Evolutionary conservation across 2,329 filamentous ascomycete genomes (phyloP).

Genomic region (Macroventuria anomochaeta): DNA sequence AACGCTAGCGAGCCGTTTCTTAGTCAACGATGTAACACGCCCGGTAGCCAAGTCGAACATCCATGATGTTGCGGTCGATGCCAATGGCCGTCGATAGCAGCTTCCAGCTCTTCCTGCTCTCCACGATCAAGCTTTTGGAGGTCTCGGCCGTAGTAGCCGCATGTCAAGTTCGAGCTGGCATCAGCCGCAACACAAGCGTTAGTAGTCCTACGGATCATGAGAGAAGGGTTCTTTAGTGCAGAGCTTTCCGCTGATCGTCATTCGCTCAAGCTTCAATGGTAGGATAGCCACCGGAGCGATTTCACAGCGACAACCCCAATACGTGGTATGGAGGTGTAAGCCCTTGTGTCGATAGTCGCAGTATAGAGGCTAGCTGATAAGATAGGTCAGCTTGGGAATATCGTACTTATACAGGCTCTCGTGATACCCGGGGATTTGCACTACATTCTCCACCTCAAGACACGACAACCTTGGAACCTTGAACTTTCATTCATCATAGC

Average conservation of each 20-base stretch:
- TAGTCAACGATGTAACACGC: too few relatives aligned
- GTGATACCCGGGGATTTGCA: conserved; percentile 1
- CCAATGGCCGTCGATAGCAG: neutral
- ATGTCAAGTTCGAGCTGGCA: neutral
- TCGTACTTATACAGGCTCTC: conserved; percentile 1
- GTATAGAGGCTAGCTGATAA: neutral
- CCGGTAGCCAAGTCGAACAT: too few relatives aligned
- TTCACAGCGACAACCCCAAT: neutral
- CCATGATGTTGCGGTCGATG: too few relatives aligned
- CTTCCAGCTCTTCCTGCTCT: neutral
- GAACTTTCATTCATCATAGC: neutral
- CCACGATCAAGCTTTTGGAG: neutral
- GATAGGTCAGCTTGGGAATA: neutral
- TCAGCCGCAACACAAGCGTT: neutral
- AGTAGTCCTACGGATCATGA: neutral
- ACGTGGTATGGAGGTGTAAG: neutral
- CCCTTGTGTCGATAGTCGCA: neutral
- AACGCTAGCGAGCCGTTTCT: too few relatives aligned
- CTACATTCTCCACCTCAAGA: neutral
- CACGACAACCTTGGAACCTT: neutral
- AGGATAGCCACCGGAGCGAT: neutral
- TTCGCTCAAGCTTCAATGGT: neutral
- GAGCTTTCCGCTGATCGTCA: neutral
- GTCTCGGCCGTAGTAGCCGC: neutral
- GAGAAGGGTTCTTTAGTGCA: neutral